phyloP scores from a whole-genome alignment of 805 yeast species.

The Candida stauntonica region DNA sequence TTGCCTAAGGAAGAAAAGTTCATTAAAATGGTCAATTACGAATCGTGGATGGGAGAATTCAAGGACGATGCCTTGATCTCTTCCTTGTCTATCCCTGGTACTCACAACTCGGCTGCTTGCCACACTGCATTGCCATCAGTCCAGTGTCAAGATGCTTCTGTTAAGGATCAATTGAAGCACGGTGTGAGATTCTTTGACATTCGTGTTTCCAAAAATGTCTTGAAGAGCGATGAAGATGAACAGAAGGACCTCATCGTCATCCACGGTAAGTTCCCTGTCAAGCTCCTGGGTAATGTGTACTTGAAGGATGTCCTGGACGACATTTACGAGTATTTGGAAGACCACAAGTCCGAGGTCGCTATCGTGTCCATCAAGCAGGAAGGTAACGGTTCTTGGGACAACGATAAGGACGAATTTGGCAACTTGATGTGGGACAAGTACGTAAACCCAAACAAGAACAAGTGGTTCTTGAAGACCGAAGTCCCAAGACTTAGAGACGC shows the following conservation, averaged over 20 bases:
- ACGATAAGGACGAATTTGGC: constrained; percentile 59
- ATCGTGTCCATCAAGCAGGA: constrained; percentile 70
- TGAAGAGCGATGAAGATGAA: constrained; percentile 42
- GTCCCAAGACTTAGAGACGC: constrained; percentile 58
- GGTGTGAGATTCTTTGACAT: constrained; percentile 77
- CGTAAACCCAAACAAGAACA: constrained; percentile 43
- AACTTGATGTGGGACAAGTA: constrained; percentile 56
- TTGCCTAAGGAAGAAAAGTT: too few relatives aligned
- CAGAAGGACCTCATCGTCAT: constrained; percentile 56
- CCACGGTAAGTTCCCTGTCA: constrained; percentile 76
- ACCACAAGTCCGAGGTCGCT: constrained; percentile 55
- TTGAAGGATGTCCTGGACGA: constrained; percentile 50
- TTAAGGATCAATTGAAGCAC: constrained; percentile 57
- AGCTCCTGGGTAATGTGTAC: constrained; percentile 50
- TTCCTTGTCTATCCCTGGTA: constrained; percentile 68
- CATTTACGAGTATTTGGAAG: constrained; percentile 51
- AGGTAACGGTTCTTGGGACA: constrained; percentile 64
- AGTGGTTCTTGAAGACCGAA: constrained; percentile 54
- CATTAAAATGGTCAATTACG: constrained; percentile 25
- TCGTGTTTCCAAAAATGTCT: constrained; percentile 55
- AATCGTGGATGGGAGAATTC: constrained; percentile 50
- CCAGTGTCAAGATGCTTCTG: constrained; percentile 63
- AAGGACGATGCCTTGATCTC: constrained; percentile 48
- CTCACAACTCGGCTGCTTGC: constrained; percentile 78
- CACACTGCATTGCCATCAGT: constrained; percentile 70